Evolutionary conservation across 2,329 filamentous ascomycete species (phyloP).

Genomic region (Colletotrichum tropicicola): DNA sequence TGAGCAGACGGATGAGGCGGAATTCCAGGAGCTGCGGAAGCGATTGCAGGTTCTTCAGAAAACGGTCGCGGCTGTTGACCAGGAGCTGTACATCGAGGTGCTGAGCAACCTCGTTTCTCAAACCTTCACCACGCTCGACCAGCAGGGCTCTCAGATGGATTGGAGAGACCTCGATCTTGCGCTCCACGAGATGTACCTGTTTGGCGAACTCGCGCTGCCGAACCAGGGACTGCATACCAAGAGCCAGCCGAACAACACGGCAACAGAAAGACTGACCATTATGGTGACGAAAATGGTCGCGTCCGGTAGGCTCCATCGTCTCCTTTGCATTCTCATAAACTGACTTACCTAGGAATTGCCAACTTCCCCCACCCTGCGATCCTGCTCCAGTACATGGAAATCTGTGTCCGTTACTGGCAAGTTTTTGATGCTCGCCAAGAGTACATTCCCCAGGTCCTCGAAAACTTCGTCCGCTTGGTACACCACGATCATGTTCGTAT

Average conservation of each 20-base stretch:
- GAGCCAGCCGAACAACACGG: constrained; percentile 80
- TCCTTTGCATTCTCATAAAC: constrained; percentile 19
- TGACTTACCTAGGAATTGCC: constrained; percentile 72
- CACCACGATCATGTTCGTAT: constrained; percentile 90
- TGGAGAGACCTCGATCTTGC: constrained; percentile 97
- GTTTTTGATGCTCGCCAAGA: constrained; percentile 89
- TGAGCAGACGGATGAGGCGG: constrained; percentile 94
- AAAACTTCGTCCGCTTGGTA: constrained; percentile 89
- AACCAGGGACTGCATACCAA: constrained; percentile 89
- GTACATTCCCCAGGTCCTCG: constrained; percentile 85
- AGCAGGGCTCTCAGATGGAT: constrained; percentile 79
- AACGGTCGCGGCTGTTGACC: constrained; percentile 88
- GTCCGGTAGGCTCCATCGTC: constrained; percentile 71
- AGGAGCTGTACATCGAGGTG: constrained; percentile 86
- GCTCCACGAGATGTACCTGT: constrained; percentile 93
- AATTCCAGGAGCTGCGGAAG: constrained; percentile 95
- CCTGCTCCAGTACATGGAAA: constrained; percentile 97
- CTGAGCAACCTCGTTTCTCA: constrained; percentile 88
- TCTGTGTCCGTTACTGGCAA: constrained; percentile 90
- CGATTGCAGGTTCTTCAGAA: constrained; percentile 91
- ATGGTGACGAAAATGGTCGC: constrained; percentile 98
- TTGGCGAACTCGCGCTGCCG: constrained; percentile 92
- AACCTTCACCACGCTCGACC: constrained; percentile 83
- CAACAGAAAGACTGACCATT: constrained; percentile 81
- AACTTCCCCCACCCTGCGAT: constrained; percentile 90